Conservation (phyloP, 345 rosid species). For the Eucalyptus dawsonii region DNA sequence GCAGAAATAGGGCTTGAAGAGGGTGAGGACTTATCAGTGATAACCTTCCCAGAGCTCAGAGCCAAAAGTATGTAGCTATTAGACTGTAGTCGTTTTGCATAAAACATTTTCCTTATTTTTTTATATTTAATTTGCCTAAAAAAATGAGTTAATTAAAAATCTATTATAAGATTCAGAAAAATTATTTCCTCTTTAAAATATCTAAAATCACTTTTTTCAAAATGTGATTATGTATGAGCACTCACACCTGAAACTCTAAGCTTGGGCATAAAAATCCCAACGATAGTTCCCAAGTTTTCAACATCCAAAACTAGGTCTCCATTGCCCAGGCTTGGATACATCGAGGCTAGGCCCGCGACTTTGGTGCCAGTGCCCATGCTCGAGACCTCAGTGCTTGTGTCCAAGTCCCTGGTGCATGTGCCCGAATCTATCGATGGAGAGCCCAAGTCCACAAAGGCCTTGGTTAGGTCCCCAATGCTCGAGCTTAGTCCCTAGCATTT, state of each 20-base stretch:
- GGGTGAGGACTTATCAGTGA: not conserved
- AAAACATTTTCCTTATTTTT: too few relatives aligned
- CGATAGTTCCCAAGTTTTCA: accelerated
- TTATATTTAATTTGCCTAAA: too few relatives aligned
- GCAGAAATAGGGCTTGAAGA: not conserved
- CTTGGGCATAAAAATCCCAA: not conserved
- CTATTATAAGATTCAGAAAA: not conserved
- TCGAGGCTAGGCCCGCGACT: accelerated
- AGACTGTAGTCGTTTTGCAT: not conserved
- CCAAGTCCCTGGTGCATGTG: accelerated
- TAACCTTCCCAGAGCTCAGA: not conserved
- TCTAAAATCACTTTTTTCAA: not conserved
- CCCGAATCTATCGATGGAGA: accelerated
- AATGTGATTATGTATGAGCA: not conserved
- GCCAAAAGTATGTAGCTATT: not conserved
- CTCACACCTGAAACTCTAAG: too few relatives aligned
- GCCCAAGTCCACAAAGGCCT: not conserved
- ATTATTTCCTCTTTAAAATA: not conserved
- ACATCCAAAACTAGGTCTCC: not conserved
- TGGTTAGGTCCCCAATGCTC: not conserved
- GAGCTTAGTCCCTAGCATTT: too few relatives aligned
- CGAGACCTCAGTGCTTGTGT: accelerated
- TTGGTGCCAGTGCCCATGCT: not conserved
- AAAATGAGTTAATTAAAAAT: too few relatives aligned
- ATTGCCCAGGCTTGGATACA: not conserved